A percentile compares a stretch with the other conserved stretches of the same genome.
Conservation (phyloP, 2,329 filamentous ascomycete genomes). For the Exophiala sp. region DNA sequence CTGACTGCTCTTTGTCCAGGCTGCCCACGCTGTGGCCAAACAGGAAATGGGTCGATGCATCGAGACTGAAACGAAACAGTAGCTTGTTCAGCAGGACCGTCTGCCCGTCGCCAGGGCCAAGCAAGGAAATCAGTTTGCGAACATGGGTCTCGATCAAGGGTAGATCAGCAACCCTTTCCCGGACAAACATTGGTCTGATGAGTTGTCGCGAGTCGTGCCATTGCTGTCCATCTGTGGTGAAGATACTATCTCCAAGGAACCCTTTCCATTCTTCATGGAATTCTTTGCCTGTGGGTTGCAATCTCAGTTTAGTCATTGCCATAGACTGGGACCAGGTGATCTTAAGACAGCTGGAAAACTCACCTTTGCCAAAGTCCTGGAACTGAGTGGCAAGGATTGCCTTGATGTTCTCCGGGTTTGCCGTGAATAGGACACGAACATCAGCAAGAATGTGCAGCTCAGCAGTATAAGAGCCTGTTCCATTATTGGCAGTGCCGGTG, state of each 20-base stretch:
- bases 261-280: slow-evolving; percentile 72
- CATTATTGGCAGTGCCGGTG: slow-evolving; percentile 15
- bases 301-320: not conserved
- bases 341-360: slow-evolving; percentile 42
- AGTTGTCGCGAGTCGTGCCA: slow-evolving; percentile 83
- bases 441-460: slow-evolving; percentile 22
- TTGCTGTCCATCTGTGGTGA: slow-evolving; percentile 68
- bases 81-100: slow-evolving; percentile 68
- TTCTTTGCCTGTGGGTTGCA: slow-evolving; percentile 21
- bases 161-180: slow-evolving; percentile 76
- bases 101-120: slow-evolving; percentile 43
- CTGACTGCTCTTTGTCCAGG: slow-evolving; percentile 54
- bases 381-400: slow-evolving; percentile 86
- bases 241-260: slow-evolving; percentile 80
- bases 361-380: slow-evolving; percentile 71
- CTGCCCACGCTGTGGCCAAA: slow-evolving; percentile 67
- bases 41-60: slow-evolving; percentile 80
- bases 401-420: slow-evolving; percentile 85
- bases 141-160: slow-evolving; percentile 77
- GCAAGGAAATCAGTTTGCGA: slow-evolving; percentile 61
- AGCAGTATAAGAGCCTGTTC: slow-evolving; percentile 18
- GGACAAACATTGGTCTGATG: slow-evolving; percentile 79
- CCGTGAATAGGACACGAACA: slow-evolving; percentile 63
- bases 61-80: slow-evolving; percentile 76
- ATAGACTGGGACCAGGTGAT: not conserved